Base-by-base conservation (phyloP, 2,329 filamentous ascomycete species). In the Xylaria polymorpha region DNA sequence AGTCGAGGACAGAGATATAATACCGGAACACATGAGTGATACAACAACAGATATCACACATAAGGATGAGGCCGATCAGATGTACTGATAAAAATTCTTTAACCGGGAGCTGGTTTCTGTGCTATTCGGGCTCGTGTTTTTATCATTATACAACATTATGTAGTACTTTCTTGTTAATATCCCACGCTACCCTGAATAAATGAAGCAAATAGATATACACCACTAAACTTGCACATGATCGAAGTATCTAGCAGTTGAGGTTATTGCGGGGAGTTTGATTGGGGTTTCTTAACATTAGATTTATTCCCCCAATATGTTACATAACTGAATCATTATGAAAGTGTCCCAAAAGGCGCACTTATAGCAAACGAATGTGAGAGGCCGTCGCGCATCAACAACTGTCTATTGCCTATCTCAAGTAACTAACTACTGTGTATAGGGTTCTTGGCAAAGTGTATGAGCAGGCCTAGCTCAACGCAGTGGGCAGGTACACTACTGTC, bases 1-100 rank as follows among this genome's bases (percentile, higher is more conserved):
- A 68, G 22, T 9, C 5, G 14, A 32, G 29, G 44, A 35, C 25
- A 2, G 32, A 62, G 4, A 70, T 39, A 25, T 67, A 15, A 46
- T 22, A 15, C 39, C 1, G n/a, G n/a, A 32, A 53, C 7, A 53
- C 1, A 18, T 29, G 14, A 53, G 32, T n/a, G 7, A 53, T 25
- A 53, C 15, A 7, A n/a, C n/a, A 15, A 5, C 25, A 35, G 1
- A 20, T 44, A n/a, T n/a, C 3, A n/a, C 15, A 53, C 3, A 9
- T 32, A 7, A 35, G n/a, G 15, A 53, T 50, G 15, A 53, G 14
- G n/a, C n/a, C 7, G 29, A 22, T 10, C 7, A 35, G 25, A 53
- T 53, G 18, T n/a, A 53, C 15, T 10, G 6, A 7, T 10, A 7
- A 14, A 32, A 35, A 35, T 1, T n/a, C 15, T 53, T 53, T 53